These are phyloP conservation scores for Collybia sordida DNA, from an alignment of 768 basidiomycete genomes.

Conservation along the genomic window DNA sequence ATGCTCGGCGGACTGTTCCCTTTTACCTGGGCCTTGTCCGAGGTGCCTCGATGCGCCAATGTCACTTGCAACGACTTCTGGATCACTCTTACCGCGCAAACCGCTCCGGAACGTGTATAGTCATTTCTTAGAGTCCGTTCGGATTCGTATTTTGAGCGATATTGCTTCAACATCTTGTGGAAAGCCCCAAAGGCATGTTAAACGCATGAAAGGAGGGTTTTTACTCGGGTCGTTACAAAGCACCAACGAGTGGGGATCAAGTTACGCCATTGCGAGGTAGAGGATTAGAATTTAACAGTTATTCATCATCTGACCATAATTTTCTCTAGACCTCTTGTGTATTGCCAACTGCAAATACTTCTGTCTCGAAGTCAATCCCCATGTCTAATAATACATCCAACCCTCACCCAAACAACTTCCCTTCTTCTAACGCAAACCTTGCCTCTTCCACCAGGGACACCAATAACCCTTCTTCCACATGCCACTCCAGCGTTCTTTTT, in stretches of 20 bases:
- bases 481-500: slow-evolving; percentile 74
- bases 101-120: slow-evolving; percentile 39
- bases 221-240: slow-evolving; percentile 46
- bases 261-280: slow-evolving; percentile 46
- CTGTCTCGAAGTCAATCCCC: slow-evolving; percentile 31
- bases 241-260: slow-evolving; percentile 64
- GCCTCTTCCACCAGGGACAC: slow-evolving; percentile 57
- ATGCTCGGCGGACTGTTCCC: slow-evolving; percentile 47
- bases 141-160: slow-evolving; percentile 51
- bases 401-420: slow-evolving; percentile 56
- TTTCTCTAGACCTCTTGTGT: slow-evolving; percentile 52
- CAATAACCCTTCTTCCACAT: slow-evolving; percentile 69
- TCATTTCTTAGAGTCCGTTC: slow-evolving; percentile 67
- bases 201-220: slow-evolving; percentile 61
- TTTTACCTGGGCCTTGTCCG: slow-evolving; percentile 35
- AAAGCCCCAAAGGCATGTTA: slow-evolving; percentile 30
- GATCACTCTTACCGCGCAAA: slow-evolving; percentile 39
- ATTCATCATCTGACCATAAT: too few species aligned
- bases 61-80: slow-evolving; percentile 11
- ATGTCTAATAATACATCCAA: slow-evolving; percentile 65
- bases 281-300: slow-evolving; percentile 2
- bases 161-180: slow-evolving; percentile 43
- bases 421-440: slow-evolving; percentile 45
- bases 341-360: slow-evolving; percentile 59
- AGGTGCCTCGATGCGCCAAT: slow-evolving; percentile 27